A percentile compares a stretch with the other conserved stretches of the same genome.
These are phyloP conservation scores for Jatropha multifida DNA, from an alignment of 441 rosid species.

Conservation along the genomic window DNA sequence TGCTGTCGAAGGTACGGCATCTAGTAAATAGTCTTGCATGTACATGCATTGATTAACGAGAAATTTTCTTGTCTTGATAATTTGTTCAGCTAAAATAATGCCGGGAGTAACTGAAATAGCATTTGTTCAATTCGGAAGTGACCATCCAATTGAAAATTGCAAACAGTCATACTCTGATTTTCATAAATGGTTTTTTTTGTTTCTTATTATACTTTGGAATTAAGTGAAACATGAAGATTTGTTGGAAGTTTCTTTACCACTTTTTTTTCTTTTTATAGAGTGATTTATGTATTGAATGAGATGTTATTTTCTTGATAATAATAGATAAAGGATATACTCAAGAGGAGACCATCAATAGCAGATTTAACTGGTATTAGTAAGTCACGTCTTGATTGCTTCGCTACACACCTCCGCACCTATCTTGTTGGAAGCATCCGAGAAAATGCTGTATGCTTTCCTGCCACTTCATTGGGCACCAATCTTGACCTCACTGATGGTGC, in stretches of 20 bases:
- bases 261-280: too few relatives aligned
- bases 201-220: too few relatives aligned
- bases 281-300: background rate
- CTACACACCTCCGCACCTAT: constrained; percentile 73
- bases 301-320: constrained; percentile 1
- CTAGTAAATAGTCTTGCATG: background rate
- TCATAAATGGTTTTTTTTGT: too few relatives aligned
- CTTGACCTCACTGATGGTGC: constrained; percentile 26
- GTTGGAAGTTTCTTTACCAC: too few relatives aligned
- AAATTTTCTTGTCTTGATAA: background rate
- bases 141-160: background rate
- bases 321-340: constrained; percentile 81
- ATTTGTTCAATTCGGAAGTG: background rate
- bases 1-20: constrained; percentile 69
- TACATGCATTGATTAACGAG: background rate
- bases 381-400: constrained; percentile 82
- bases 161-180: too few relatives aligned
- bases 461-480: constrained; percentile 25
- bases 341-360: constrained; percentile 80
- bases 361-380: constrained; percentile 87
- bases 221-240: too few relatives aligned
- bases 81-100: background rate
- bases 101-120: background rate
- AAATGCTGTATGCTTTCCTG: constrained; percentile 24
- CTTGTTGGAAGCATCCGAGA: constrained; percentile 56